A percentile compares a stretch with the other conserved stretches of the same genome.
Evolutionary conservation across 208 protist genomes (phyloP).

Genomic region (Leishmania lainsoni): DNA sequence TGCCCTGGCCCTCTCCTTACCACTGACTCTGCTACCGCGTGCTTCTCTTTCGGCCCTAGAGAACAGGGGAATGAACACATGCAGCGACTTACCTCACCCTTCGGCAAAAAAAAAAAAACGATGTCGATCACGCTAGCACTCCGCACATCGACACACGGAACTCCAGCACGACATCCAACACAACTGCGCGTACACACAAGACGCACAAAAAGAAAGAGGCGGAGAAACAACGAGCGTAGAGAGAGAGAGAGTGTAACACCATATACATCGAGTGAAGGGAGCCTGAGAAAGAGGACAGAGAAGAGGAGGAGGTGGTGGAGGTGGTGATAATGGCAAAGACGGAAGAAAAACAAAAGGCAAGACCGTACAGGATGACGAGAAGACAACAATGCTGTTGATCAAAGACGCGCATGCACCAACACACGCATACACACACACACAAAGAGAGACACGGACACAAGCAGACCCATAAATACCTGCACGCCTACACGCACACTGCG

Average conservation of each 20-base stretch:
- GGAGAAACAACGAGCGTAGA: background rate
- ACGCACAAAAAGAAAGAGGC: background rate
- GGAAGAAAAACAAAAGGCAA: background rate
- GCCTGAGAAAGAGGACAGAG: background rate
- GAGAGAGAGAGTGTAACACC: background rate
- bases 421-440: background rate
- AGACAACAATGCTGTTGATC: background rate
- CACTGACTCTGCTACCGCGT: background rate
- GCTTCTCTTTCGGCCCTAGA: background rate
- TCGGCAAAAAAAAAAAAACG: background rate
- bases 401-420: background rate
- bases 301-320: background rate
- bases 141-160: background rate
- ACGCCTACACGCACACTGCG: background rate
- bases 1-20: background rate
- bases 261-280: background rate
- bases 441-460: background rate
- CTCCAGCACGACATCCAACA: background rate
- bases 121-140: background rate
- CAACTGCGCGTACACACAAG: background rate
- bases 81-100: background rate
- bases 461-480: background rate
- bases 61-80: background rate
- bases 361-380: constrained; percentile 1
- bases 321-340: background rate